Conservation (phyloP, 805 yeast species). For the Candida cerambycidarum region DNA sequence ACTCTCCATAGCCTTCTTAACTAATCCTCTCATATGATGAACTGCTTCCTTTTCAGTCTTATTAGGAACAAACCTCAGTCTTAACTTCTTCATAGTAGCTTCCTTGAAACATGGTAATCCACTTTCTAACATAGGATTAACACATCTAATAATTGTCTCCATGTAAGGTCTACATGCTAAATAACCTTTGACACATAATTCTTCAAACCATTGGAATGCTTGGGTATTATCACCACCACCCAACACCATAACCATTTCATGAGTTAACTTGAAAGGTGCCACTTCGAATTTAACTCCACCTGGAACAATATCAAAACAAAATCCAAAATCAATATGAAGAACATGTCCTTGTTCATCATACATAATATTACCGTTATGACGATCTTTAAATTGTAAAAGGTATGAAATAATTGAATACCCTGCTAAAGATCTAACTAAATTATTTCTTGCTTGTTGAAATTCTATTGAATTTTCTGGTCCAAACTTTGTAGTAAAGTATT, state of each 20-base stretch:
- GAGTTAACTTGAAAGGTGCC: slow-evolving; percentile 96
- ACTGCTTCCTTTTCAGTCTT: slow-evolving; percentile 88
- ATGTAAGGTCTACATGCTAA: slow-evolving; percentile 85
- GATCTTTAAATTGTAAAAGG: slow-evolving; percentile 88
- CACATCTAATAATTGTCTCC: slow-evolving; percentile 81
- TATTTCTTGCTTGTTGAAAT: slow-evolving; percentile 88
- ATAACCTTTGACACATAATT: slow-evolving; percentile 88
- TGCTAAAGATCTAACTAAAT: slow-evolving; percentile 90
- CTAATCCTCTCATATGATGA: slow-evolving; percentile 66
- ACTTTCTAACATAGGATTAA: slow-evolving; percentile 88
- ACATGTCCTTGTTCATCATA: slow-evolving; percentile 94
- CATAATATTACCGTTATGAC: slow-evolving; percentile 98
- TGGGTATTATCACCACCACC: slow-evolving; percentile 88
- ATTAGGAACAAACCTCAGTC: slow-evolving; percentile 75
- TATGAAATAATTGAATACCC: slow-evolving; percentile 93
- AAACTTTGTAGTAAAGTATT: slow-evolving; percentile 85
- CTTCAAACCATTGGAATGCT: slow-evolving; percentile 92
- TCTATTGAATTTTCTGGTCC: slow-evolving; percentile 92
- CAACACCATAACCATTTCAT: slow-evolving; percentile 93
- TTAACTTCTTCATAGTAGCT: slow-evolving; percentile 74
- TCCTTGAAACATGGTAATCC: slow-evolving; percentile 97
- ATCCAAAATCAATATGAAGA: slow-evolving; percentile 96
- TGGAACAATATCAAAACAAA: slow-evolving; percentile 97
- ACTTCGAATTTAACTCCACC: slow-evolving; percentile 98
- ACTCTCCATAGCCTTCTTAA: slow-evolving; percentile 81